Evolutionary conservation across 306 rosid genomes (phyloP).

Genomic region (Mimosa pudica): DNA sequence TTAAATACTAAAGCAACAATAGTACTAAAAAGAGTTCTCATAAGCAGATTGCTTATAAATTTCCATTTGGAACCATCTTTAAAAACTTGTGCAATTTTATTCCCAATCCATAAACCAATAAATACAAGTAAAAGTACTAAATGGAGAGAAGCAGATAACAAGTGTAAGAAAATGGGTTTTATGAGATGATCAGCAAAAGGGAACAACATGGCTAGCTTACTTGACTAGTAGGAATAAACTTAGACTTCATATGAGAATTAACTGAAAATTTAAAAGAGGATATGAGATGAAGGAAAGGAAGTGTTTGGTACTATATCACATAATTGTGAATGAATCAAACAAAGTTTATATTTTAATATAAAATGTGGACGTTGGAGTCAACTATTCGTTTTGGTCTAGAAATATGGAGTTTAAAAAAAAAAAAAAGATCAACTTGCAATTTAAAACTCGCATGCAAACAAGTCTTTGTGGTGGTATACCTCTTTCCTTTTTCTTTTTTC

Average conservation of each 20-base stretch:
- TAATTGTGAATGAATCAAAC: too few species aligned
- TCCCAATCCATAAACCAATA: conserved; percentile 34
- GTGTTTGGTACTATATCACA: not conserved
- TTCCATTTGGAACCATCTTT: conserved; percentile 32
- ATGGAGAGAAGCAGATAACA: conserved; percentile 35
- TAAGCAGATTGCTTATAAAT: not conserved
- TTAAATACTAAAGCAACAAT: conserved; percentile 37
- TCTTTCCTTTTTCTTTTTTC: too few species aligned
- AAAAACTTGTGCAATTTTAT: not conserved
- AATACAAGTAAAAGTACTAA: conserved; percentile 29
- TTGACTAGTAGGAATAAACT: not conserved
- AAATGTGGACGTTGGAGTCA: not conserved
- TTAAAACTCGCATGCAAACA: not conserved
- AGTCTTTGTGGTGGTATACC: too few species aligned
- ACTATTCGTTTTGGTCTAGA: not conserved
- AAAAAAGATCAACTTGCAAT: not conserved
- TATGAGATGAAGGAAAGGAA: not conserved
- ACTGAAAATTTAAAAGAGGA: not conserved
- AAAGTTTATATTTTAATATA: not conserved
- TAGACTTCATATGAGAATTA: not conserved
- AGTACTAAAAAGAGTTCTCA: conserved; percentile 34
- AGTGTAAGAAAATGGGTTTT: conserved; percentile 45
- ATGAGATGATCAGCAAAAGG: conserved; percentile 26
- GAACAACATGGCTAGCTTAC: conserved; percentile 25
- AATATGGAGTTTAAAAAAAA: not conserved